phyloP scores from a whole-genome alignment of 1,284 basidiomycete species.

The Leccinum insolens region DNA sequence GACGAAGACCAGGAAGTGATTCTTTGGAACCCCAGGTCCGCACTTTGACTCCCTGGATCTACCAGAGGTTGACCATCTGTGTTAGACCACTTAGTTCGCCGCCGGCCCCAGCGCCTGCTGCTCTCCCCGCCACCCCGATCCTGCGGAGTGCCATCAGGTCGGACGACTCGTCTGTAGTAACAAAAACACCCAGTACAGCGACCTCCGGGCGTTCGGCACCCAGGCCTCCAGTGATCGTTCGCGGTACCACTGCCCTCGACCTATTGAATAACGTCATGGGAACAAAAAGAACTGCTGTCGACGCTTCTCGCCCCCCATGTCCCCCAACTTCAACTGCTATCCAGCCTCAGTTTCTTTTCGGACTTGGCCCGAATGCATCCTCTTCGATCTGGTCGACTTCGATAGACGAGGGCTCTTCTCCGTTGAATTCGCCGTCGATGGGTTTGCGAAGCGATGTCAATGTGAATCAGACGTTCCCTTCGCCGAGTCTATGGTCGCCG shows the following conservation, averaged over 20 bases:
- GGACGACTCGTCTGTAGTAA: constrained; percentile 28
- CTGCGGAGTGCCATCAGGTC: constrained; percentile 27
- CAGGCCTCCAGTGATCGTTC: constrained; percentile 28
- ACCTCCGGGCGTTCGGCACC: constrained; percentile 18
- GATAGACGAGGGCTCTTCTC: constrained; percentile 43
- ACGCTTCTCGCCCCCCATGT: constrained; percentile 26
- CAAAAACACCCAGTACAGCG: constrained; percentile 26
- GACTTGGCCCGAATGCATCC: constrained; percentile 41
- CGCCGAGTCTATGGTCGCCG: constrained; percentile 24
- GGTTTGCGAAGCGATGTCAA: constrained; percentile 23
- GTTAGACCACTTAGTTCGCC: constrained; percentile 42
- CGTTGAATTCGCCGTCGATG: constrained; percentile 16
- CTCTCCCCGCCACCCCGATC: constrained; percentile 28
- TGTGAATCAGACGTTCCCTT: constrained; percentile 23
- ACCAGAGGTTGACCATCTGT: constrained; percentile 13
- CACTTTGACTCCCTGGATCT: constrained; percentile 6
- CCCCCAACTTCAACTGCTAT: constrained; percentile 37
- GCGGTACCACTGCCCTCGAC: constrained; percentile 61
- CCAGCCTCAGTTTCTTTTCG: constrained; percentile 47
- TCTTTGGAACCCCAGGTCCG: constrained; percentile 64
- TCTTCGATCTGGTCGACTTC: constrained; percentile 61
- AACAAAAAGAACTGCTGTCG: constrained; percentile 21
- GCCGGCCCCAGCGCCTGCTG: constrained; percentile 12
- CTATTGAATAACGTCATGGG: constrained; percentile 60
- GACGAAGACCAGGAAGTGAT: constrained; percentile 62